Evolutionary conservation across 2,329 filamentous ascomycete genomes (phyloP), one percentile per base, ranked within the genome.

Genomic region (Cladosporium oxysporum): DNA sequence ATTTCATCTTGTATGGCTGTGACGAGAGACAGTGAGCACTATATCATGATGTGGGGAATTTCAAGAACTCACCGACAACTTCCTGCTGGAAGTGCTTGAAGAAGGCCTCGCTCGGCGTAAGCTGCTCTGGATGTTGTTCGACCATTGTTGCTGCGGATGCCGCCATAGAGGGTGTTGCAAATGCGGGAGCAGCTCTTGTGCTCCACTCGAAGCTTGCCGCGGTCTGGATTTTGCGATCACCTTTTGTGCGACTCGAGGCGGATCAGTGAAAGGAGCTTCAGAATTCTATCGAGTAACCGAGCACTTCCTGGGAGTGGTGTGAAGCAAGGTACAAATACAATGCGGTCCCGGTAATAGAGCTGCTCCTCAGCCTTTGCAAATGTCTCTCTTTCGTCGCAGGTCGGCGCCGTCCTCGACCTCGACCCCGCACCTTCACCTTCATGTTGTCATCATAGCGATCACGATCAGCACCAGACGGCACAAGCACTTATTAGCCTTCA

Each of bases 1-100:
- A 97, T 93, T 70, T 91, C 85, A 69, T 91, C 86, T 77, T 93
- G 90, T 16, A 97, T 84, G 61, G 85, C 92, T 95, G 73, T 65
- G 33, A n/a, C 23, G 65, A 21, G 33, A 5, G n/a, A 41, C 47
- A 52, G 21, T 33, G 49, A 44, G 60, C 49, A 62, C 60, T 41
- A 5, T 26, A 52, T 28, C 7, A 41, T 69, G 53, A 59, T 61
- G 33, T 14, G 21, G 53, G 4, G 53, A n/a, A 52, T 29, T 37
- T 5, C 11, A 61, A 59, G 16, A 8, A 37, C 70, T 67, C 81
- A 93, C 91, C 84, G 57, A 87, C 87, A 61, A 91, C 87, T 77
- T 91, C 89, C 72, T 88, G 84, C 70, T 92, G 89, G 74, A 97
- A 97, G 75, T 92, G 90, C 71, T 88, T 87, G 77, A 94, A 93